Percentiles rank a stretch among this genome's conserved stretches.
Conservation (phyloP, 2,329 filamentous ascomycete species). For the Penicillium hordei region DNA sequence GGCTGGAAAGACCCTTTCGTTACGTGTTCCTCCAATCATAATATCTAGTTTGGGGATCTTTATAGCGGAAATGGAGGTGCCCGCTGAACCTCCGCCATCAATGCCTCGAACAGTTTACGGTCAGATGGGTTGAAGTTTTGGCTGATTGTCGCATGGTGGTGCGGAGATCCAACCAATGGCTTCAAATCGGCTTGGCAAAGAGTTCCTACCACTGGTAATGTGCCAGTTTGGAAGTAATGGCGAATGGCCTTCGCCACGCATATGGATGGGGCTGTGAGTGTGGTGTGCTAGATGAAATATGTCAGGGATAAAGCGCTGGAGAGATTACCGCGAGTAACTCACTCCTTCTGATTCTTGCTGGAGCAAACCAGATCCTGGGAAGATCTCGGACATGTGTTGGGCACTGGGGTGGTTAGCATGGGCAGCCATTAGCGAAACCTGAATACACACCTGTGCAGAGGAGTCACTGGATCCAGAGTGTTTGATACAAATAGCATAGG, state of each 20-base stretch:
- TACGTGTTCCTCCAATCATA: too few relatives aligned
- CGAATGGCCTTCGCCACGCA: conserved; percentile 41
- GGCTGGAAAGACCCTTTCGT: not conserved
- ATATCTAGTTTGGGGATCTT: not conserved
- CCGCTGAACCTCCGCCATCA: conserved; percentile 19
- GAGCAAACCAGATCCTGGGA: conserved; percentile 48
- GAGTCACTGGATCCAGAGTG: conserved; percentile 60
- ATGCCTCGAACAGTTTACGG: conserved; percentile 16
- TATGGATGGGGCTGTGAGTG: conserved; percentile 35
- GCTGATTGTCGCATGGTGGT: not conserved
- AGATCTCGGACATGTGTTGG: conserved; percentile 40
- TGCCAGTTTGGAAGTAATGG: conserved; percentile 45
- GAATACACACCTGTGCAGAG: conserved; percentile 41
- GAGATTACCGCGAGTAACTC: conserved; percentile 25
- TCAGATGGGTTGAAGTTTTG: conserved; percentile 14
- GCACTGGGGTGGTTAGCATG: conserved; percentile 20
- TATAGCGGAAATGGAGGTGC: not conserved
- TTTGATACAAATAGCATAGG: conserved; percentile 60
- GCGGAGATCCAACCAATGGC: conserved; percentile 29
- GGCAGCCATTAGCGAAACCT: not conserved
- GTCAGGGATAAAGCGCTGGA: not conserved
- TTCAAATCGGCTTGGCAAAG: conserved; percentile 41
- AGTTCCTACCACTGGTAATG: conserved; percentile 36
- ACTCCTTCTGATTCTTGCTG: conserved; percentile 47
- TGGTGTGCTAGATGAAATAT: conserved; percentile 31